Conservation (phyloP, 2,329 filamentous ascomycete genomes). For the Hypoxylon sp. region DNA sequence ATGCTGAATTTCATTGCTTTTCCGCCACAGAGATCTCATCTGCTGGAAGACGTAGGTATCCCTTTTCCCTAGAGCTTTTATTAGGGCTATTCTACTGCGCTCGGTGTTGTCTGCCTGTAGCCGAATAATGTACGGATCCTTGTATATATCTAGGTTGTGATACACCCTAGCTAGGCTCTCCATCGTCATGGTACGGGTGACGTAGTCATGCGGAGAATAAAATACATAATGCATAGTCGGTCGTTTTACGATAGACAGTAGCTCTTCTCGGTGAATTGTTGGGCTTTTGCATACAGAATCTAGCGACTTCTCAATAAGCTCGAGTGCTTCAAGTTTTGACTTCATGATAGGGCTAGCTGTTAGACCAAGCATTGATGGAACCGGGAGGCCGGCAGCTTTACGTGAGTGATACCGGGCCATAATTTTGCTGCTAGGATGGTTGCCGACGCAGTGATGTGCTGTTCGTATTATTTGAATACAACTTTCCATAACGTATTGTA, state of each 20-base stretch:
- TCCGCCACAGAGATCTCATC: conserved; percentile 68
- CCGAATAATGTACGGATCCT: conserved; percentile 73
- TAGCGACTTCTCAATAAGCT: conserved; percentile 77
- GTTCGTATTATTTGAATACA: conserved; percentile 39
- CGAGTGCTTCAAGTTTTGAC: conserved; percentile 68
- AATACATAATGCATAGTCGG: conserved; percentile 66
- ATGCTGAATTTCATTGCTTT: conserved; percentile 64
- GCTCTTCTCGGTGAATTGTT: conserved; percentile 76
- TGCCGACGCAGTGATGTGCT: conserved; percentile 82
- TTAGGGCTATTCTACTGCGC: conserved; percentile 58
- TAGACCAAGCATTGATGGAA: conserved; percentile 81
- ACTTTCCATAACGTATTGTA: conserved; percentile 33
- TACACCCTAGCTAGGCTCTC: conserved; percentile 61
- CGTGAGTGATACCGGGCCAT: conserved; percentile 79
- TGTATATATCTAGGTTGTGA: conserved; percentile 65
- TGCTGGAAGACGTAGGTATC: conserved; percentile 70
- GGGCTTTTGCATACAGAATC: conserved; percentile 80
- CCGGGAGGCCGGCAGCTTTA: conserved; percentile 55
- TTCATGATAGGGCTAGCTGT: conserved; percentile 84
- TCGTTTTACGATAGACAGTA: conserved; percentile 77
- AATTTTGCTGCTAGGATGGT: conserved; percentile 76
- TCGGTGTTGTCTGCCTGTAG: conserved; percentile 62
- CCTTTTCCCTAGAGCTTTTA: conserved; percentile 58
- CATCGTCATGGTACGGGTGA: conserved; percentile 58
- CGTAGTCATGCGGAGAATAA: conserved; percentile 51